Evolutionary conservation across 768 basidiomycete genomes (phyloP).

Genomic region (Neoboletus subvelutipes): DNA sequence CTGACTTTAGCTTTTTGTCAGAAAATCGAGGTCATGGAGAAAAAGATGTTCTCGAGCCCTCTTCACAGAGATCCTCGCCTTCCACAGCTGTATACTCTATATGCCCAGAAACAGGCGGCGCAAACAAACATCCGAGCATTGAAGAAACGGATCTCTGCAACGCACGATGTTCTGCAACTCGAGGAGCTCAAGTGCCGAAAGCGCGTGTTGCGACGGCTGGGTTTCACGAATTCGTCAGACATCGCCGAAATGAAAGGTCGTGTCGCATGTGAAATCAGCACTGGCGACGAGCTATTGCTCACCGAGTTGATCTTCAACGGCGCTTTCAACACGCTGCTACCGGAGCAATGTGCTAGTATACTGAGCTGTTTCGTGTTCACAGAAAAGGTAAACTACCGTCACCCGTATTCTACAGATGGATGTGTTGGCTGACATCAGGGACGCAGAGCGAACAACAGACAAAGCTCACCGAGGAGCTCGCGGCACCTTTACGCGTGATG

Average conservation of each 20-base stretch:
- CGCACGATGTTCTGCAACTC: conserved; percentile 90
- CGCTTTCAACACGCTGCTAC: conserved; percentile 84
- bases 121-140: conserved; percentile 70
- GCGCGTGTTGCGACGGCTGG: conserved; percentile 87
- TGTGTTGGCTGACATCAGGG: not conserved
- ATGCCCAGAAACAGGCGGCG: conserved; percentile 70
- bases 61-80: conserved; percentile 78
- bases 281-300: conserved; percentile 92
- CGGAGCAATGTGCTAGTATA: conserved; percentile 92
- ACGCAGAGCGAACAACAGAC: conserved; percentile 79
- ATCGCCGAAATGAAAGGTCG: conserved; percentile 98
- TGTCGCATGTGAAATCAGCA: conserved; percentile 97
- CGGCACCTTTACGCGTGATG: conserved; percentile 89
- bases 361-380: conserved; percentile 97
- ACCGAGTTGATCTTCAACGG: conserved; percentile 99
- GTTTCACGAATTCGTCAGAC: conserved; percentile 84
- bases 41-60: conserved; percentile 76
- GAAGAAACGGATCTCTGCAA: conserved; percentile 84
- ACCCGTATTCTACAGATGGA: not conserved
- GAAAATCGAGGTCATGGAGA: conserved; percentile 92
- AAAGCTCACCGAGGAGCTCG: conserved; percentile 90
- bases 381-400: conserved; percentile 69
- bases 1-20: conserved; percentile 30
- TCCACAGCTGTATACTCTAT: conserved; percentile 78
- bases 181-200: conserved; percentile 97